phyloP scores from a whole-genome alignment of 148 eudicot species.

The Rhododendron griersonianum region DNA sequence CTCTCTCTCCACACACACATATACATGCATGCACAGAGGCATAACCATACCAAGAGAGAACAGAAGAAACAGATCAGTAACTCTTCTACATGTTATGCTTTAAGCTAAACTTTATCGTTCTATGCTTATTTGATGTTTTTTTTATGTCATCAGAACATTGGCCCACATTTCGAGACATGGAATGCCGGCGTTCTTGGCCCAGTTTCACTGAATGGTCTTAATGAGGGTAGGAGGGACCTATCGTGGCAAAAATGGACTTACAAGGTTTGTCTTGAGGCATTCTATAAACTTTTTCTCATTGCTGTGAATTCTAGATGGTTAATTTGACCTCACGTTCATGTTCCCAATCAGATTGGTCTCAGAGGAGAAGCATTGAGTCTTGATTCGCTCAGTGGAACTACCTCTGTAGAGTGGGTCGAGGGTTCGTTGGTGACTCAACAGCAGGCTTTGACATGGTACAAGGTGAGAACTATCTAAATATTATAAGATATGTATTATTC shows the following conservation, averaged over 20 bases:
- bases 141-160: conserved; percentile 24
- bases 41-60: neutral
- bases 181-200: conserved; percentile 65
- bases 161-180: conserved; percentile 50
- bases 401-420: conserved; percentile 75
- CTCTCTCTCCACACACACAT: neutral
- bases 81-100: neutral
- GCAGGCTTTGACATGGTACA: conserved; percentile 80
- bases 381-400: conserved; percentile 69
- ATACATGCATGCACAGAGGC: neutral
- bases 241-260: conserved; percentile 65
- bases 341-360: conserved; percentile 64
- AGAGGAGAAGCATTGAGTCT: conserved; percentile 81
- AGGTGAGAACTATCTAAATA: conserved; percentile 32
- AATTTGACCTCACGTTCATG: conserved; percentile 2
- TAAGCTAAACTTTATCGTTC: neutral
- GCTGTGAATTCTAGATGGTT: neutral
- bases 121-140: neutral
- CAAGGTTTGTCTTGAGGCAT: conserved; percentile 40
- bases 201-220: conserved; percentile 50
- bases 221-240: conserved; percentile 46
- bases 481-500: neutral
- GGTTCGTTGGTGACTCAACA: conserved; percentile 32
- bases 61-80: neutral
- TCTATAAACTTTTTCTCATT: neutral